A percentile compares a stretch with the other conserved stretches of the same genome.
Evolutionary conservation across 768 basidiomycete species (phyloP).

Genomic region (Leccinum arenicola): DNA sequence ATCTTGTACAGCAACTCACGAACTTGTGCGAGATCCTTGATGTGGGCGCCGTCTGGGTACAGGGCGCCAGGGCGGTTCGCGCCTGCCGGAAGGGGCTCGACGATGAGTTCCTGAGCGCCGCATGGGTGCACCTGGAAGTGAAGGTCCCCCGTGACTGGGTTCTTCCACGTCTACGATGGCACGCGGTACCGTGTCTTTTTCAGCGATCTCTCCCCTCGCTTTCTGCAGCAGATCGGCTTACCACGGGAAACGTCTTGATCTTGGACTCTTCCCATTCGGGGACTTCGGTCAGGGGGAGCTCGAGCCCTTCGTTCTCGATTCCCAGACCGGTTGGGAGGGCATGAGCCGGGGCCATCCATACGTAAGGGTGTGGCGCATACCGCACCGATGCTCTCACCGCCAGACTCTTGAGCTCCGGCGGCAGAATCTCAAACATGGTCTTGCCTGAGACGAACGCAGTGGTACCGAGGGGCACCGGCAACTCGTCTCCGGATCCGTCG

Average conservation of each 20-base stretch:
- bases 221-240: constrained; percentile 23
- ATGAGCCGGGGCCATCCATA: constrained; percentile 83
- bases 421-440: constrained; percentile 81
- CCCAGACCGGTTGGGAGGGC: constrained; percentile 79
- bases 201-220: background rate
- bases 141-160: constrained; percentile 76
- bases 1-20: constrained; percentile 77
- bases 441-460: constrained; percentile 82
- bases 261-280: constrained; percentile 81
- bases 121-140: constrained; percentile 93
- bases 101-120: constrained; percentile 60
- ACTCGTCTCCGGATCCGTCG: constrained; percentile 83
- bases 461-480: constrained; percentile 80
- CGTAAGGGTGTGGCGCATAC: constrained; percentile 85
- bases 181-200: background rate
- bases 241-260: constrained; percentile 69
- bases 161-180: constrained; percentile 75
- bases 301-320: constrained; percentile 74
- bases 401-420: constrained; percentile 69
- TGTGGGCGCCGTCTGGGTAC: constrained; percentile 78
- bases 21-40: constrained; percentile 71
- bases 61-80: constrained; percentile 59
- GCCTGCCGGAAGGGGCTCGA: constrained; percentile 70
- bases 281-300: constrained; percentile 62
- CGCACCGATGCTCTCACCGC: constrained; percentile 73